Percentiles rank a stretch among this genome's conserved stretches.
Evolutionary conservation across 306 rosid species (phyloP).

Genomic region (Canavalia ensiformis): DNA sequence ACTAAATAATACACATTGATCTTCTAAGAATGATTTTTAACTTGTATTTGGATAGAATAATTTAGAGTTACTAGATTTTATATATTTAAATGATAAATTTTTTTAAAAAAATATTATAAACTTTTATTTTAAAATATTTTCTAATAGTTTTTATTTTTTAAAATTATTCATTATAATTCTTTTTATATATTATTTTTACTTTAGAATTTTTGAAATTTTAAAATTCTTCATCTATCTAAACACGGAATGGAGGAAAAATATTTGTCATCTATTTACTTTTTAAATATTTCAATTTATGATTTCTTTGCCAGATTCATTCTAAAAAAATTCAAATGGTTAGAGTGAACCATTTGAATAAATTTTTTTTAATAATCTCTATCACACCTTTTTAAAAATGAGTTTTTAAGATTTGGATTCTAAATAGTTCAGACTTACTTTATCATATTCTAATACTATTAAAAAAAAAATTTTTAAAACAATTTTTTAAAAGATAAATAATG

Average conservation of each 20-base stretch:
- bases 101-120: too few relatives aligned
- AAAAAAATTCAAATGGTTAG: neutral
- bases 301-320: neutral
- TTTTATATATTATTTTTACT: too few relatives aligned
- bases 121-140: too few relatives aligned
- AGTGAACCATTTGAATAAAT: neutral
- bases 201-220: too few relatives aligned
- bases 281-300: neutral
- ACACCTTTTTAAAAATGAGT: neutral
- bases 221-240: too few relatives aligned
- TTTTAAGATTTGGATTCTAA: neutral
- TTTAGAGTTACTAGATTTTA: too few relatives aligned
- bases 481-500: too few relatives aligned
- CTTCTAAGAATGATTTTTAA: neutral
- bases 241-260: neutral
- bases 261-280: neutral
- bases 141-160: too few relatives aligned
- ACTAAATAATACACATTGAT: neutral
- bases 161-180: too few relatives aligned
- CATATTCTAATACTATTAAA: neutral
- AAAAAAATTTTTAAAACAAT: too few relatives aligned
- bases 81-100: too few relatives aligned
- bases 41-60: too few relatives aligned
- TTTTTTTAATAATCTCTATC: neutral
- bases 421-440: neutral